phyloP scores from a whole-genome alignment of 2,329 filamentous ascomycete species.

The Amauroascus verrucosus region DNA sequence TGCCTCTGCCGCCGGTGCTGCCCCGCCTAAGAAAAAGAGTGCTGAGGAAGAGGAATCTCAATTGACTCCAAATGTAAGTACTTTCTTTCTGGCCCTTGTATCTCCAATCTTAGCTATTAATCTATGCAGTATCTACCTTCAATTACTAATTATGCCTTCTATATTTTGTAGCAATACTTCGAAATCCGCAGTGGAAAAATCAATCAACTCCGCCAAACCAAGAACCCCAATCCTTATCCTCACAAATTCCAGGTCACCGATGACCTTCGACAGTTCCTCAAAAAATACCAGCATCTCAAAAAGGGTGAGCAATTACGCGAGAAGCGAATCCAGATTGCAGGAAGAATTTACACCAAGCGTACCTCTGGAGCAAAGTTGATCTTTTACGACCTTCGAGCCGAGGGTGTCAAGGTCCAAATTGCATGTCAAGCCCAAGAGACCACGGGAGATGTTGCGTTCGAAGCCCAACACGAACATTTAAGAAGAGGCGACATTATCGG shows the following conservation, averaged over 20 bases:
- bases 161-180: constrained; percentile 64
- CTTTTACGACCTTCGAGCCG: constrained; percentile 77
- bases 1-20: constrained; percentile 4
- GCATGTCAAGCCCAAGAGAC: constrained; percentile 81
- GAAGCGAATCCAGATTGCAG: constrained; percentile 65
- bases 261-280: constrained; percentile 67
- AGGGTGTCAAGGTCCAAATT: constrained; percentile 73
- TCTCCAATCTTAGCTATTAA: not conserved
- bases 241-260: constrained; percentile 88
- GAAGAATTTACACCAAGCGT: constrained; percentile 82
- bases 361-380: constrained; percentile 71
- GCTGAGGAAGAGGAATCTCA: constrained; percentile 59
- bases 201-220: constrained; percentile 62
- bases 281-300: constrained; percentile 66
- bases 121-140: not conserved
- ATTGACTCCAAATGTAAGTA: constrained; percentile 58
- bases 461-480: constrained; percentile 79
- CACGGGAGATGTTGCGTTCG: constrained; percentile 60
- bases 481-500: constrained; percentile 90
- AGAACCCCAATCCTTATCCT: constrained; percentile 75
- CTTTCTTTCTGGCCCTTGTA: not conserved
- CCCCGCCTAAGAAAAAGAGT: constrained; percentile 40
- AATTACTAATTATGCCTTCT: not conserved
- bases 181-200: constrained; percentile 83
- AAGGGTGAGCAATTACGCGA: constrained; percentile 76